phyloP scores from a whole-genome alignment of 2,329 filamentous ascomycete genomes.

The Trichoderma sp. region DNA sequence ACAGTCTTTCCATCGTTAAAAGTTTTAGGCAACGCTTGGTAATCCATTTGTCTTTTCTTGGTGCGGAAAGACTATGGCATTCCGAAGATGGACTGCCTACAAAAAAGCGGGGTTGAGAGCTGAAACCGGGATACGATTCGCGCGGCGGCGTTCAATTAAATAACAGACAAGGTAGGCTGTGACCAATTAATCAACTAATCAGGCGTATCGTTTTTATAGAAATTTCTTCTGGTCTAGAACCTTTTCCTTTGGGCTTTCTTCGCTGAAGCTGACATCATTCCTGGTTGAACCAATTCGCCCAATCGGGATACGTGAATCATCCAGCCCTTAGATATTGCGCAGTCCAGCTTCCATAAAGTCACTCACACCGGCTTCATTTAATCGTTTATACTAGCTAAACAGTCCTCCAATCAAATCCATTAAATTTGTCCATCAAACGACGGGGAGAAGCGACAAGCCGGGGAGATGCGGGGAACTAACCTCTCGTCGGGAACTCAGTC shows the following conservation, averaged over 20 bases:
- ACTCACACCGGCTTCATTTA: neutral
- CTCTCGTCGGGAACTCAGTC: neutral
- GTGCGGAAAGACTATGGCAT: neutral
- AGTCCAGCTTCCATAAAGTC: neutral
- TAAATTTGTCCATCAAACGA: neutral
- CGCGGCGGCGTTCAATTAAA: neutral
- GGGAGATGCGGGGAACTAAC: slow-evolving; percentile 17
- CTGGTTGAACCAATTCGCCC: neutral
- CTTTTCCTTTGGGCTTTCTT: neutral
- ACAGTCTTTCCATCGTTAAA: too few relatives aligned
- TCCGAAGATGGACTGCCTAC: neutral
- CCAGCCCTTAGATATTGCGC: neutral
- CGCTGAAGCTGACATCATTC: neutral
- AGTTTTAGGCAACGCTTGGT: neutral
- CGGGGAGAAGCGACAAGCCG: neutral
- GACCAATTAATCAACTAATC: too few relatives aligned
- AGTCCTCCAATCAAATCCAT: neutral
- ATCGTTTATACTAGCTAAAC: neutral
- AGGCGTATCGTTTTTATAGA: neutral
- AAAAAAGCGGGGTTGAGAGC: too few relatives aligned
- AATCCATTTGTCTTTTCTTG: neutral
- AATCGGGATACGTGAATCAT: neutral
- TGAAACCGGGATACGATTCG: neutral
- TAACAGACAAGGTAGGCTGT: neutral
- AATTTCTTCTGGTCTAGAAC: too few relatives aligned